Evolutionary conservation across 2,329 filamentous ascomycete species (phyloP).

Genomic region (Onygena corvina): DNA sequence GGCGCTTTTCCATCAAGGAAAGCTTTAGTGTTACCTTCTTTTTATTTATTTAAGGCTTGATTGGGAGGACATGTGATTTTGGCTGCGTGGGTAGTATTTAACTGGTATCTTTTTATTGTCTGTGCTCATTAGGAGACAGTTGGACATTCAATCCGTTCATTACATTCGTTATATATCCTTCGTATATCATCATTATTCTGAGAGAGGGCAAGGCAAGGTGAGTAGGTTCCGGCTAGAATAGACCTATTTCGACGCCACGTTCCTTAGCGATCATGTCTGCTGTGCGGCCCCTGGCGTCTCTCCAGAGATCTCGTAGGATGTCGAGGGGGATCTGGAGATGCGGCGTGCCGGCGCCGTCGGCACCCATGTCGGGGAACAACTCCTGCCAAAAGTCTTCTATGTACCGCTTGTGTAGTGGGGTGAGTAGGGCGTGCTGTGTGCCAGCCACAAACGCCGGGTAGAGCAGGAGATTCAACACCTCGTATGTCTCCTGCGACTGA

Average conservation of each 20-base stretch:
- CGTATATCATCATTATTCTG: too few relatives aligned
- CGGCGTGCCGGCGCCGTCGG: constrained; percentile 4
- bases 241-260: constrained; percentile 10
- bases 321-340: constrained; percentile 9
- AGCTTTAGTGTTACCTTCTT: constrained; percentile 6
- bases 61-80: too few relatives aligned
- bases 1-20: constrained; percentile 31
- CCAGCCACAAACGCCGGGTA: constrained; percentile 13
- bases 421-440: constrained; percentile 7
- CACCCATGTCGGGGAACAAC: constrained; percentile 4
- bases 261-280: constrained; percentile 12
- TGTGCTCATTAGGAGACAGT: too few relatives aligned
- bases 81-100: too few relatives aligned
- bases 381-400: constrained; percentile 11
- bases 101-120: too few relatives aligned
- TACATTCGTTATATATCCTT: too few relatives aligned
- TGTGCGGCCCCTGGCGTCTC: neutral
- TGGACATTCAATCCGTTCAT: too few relatives aligned
- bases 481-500: neutral
- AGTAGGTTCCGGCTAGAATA: too few relatives aligned
- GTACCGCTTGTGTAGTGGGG: constrained; percentile 1
- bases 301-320: constrained; percentile 11
- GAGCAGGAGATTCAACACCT: constrained; percentile 11
- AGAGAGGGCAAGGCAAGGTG: too few relatives aligned
- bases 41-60: neutral